phyloP scores from a whole-genome alignment of 1,284 basidiomycete genomes.

The Agaricales sp. region DNA sequence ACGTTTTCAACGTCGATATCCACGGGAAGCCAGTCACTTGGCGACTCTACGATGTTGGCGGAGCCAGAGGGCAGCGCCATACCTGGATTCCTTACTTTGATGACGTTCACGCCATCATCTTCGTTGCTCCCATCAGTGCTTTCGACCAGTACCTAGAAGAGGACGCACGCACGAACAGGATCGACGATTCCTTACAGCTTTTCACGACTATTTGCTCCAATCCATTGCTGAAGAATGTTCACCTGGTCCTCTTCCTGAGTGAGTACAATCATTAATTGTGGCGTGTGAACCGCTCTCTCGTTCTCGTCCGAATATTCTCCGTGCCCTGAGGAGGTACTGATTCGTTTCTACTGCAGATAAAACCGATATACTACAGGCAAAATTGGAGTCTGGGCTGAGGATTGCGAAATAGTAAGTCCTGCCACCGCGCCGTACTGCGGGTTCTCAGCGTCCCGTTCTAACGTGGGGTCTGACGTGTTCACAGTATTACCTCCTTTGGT shows the following conservation, averaged over 20 bases:
- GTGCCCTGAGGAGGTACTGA: no score
- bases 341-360: constrained; percentile 47
- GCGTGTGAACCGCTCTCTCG: no score
- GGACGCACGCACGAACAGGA: constrained; percentile 70
- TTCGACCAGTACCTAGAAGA: constrained; percentile 85
- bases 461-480: no score
- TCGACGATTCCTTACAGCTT: constrained; percentile 75
- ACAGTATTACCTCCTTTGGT: constrained; percentile 73
- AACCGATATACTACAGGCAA: constrained; percentile 62
- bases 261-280: constrained; percentile 20
- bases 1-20: constrained; percentile 39
- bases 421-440: constrained; percentile 2
- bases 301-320: no score
- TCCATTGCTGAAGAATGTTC: constrained; percentile 63
- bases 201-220: constrained; percentile 81
- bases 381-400: constrained; percentile 51
- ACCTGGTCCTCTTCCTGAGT: constrained; percentile 74
- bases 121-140: constrained; percentile 77
- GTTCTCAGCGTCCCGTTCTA: no score
- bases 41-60: constrained; percentile 77
- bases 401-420: constrained; percentile 68
- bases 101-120: constrained; percentile 79
- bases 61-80: constrained; percentile 74
- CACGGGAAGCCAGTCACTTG: constrained; percentile 67
- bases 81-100: constrained; percentile 53